phyloP scores from a whole-genome alignment of 2,329 filamentous ascomycete species.

The Fusarium sp. region DNA sequence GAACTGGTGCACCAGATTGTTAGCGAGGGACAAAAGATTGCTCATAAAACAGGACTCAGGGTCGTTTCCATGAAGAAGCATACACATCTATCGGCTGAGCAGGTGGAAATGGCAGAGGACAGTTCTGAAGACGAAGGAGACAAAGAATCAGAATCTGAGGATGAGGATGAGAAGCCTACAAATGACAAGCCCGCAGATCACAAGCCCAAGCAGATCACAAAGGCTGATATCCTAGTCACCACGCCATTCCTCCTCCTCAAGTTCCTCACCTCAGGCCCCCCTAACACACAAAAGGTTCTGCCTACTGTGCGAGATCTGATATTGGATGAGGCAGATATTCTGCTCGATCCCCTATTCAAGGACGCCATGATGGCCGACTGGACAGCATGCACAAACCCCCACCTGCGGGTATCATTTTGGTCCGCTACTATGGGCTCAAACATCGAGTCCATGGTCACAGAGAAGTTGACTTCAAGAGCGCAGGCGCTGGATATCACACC shows the following conservation, averaged over 20 bases:
- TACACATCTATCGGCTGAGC: conserved; percentile 73
- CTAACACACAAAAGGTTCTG: conserved; percentile 64
- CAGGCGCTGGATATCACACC: conserved; percentile 53
- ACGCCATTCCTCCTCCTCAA: conserved; percentile 77
- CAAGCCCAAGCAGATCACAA: conserved; percentile 50
- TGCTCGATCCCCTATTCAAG: conserved; percentile 90
- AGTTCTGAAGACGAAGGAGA: conserved; percentile 59
- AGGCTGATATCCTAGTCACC: conserved; percentile 58
- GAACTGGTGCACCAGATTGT: conserved; percentile 85
- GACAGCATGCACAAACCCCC: conserved; percentile 78
- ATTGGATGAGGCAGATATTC: conserved; percentile 94
- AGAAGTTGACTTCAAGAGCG: conserved; percentile 72
- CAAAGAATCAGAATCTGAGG: conserved; percentile 56
- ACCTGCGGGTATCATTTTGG: conserved; percentile 86
- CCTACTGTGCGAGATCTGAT: conserved; percentile 80
- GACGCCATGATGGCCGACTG: conserved; percentile 90
- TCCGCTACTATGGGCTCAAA: conserved; percentile 97
- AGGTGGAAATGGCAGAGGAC: conserved; percentile 55
- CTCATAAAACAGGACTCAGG: conserved; percentile 80
- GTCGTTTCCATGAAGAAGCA: conserved; percentile 88
- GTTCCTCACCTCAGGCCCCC: conserved; percentile 67
- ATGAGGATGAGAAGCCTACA: conserved; percentile 45
- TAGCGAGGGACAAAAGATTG: conserved; percentile 87
- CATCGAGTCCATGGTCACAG: conserved; percentile 82
- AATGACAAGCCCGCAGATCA: conserved; percentile 41